Conservation (phyloP, 1,284 basidiomycete genomes). For the Sporisorium scitamineum region DNA sequence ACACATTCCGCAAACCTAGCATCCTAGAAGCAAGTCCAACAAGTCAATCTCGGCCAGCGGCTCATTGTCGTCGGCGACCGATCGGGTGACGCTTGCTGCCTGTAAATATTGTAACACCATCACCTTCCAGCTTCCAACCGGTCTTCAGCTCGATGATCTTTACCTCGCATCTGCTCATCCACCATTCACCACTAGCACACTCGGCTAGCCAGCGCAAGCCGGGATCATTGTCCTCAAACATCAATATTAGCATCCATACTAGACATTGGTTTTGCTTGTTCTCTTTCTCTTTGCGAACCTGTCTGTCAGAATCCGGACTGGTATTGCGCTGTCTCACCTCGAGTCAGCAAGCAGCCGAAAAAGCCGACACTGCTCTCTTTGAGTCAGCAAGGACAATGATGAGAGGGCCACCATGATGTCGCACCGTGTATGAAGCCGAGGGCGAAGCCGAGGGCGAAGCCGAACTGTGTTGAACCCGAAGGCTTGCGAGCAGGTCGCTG, state of each 20-base stretch:
- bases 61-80: neutral
- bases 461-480: neutral
- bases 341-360: neutral
- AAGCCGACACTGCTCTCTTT: too few relatives aligned
- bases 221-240: neutral
- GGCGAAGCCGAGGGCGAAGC: neutral
- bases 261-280: neutral
- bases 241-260: neutral
- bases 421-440: too few relatives aligned
- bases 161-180: slow-evolving; percentile 3
- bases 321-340: neutral
- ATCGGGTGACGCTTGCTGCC: neutral
- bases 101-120: slow-evolving; percentile 41
- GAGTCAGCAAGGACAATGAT: neutral
- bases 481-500: neutral
- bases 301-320: neutral
- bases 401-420: neutral
- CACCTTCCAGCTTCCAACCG: neutral
- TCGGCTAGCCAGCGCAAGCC: neutral
- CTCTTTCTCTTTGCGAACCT: neutral
- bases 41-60: neutral
- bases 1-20: neutral
- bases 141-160: neutral
- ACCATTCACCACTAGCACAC: slow-evolving; percentile 16
- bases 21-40: neutral